Percentiles rank a stretch among this genome's conserved stretches.
These are phyloP conservation scores for Lagenidium sp. DNA, from an alignment of 352 stramenopile genomes.

Conservation along the genomic window DNA sequence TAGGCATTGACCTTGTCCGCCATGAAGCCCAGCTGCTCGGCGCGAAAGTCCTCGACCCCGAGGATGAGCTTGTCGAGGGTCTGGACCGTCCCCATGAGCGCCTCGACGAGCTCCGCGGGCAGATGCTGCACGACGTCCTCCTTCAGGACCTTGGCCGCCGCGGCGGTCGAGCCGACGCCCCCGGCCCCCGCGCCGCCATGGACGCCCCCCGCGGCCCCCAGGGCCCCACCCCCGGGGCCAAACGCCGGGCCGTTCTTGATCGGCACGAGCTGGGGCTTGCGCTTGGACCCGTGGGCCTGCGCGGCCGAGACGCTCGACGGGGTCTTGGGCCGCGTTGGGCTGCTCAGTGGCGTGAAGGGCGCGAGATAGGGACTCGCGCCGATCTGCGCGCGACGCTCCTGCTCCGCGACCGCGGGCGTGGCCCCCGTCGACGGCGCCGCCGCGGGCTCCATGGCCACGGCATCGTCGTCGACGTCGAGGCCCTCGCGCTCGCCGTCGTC, in stretches of 20 bases:
- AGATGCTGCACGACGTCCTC: conserved; percentile 58
- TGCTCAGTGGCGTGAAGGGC: conserved; percentile 62
- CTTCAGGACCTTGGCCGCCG: conserved; percentile 21
- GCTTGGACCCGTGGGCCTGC: conserved; percentile 10
- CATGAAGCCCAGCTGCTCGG: conserved; percentile 50
- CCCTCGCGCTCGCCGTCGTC: conserved; percentile 1
- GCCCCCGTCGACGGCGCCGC: conserved; percentile 1
- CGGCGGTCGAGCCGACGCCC: neutral
- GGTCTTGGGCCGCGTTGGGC: conserved; percentile 41
- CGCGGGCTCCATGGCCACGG: conserved; percentile 1
- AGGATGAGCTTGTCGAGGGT: conserved; percentile 58
- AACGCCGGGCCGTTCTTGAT: conserved; percentile 20
- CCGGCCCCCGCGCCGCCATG: too few species aligned
- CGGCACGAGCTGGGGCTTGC: conserved; percentile 49
- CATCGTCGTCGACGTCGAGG: conserved; percentile 4
- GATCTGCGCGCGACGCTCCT: conserved; percentile 53
- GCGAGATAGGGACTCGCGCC: conserved; percentile 52
- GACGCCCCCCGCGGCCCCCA: too few species aligned
- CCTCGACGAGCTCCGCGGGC: conserved; percentile 42
- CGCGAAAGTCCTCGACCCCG: conserved; percentile 46
- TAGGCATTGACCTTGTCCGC: conserved; percentile 49
- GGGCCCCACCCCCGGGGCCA: conserved; percentile 1
- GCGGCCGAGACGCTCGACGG: conserved; percentile 23
- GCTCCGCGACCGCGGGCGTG: conserved; percentile 14
- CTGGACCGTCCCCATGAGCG: conserved; percentile 43